Evolutionary conservation across 306 rosid species (phyloP), one percentile per base, ranked within the genome.

Genomic region (Quercus dentata): DNA sequence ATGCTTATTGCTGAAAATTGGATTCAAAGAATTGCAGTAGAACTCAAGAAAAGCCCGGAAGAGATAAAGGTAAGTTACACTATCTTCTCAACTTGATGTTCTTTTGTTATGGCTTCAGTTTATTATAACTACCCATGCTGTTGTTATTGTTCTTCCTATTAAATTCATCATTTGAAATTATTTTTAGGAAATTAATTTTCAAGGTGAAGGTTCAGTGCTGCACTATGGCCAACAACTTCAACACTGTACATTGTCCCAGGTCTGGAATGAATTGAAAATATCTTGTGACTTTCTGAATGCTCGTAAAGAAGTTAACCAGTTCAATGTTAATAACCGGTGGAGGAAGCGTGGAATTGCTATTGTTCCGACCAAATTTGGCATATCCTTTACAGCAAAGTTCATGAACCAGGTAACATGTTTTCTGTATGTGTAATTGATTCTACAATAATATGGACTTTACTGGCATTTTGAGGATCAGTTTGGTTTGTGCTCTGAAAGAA

Each of bases 291-390:
- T 90, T 82, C 78, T 21, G 5, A 92, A 92, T 81, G 89, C 89
- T 64, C 89, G 87, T 20, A 73, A 85, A 56, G 94, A 94, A 83
- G 97, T 94, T 55, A 88, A 84, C 68, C 83, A 54, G 31, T 94
- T 90, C 78, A 94, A 92, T 83, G 62, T 69, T 76, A 86, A 84
- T 21, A 92, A 92, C 70, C 90, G 97, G 76, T 92, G 99, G 97
- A 84, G 78, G 83, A 94, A 94, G 92, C 97, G 96, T 78, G 99
- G 99, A 65, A 78, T 92, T 83, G 90, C 97, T 49, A 89, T 94
- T 89, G 81, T 95, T 84, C 98, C 99, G 63, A 95, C 92, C 64
- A 95, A 95, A 82, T 92, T 95, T 75, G 99, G 99, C 83, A 95
- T 92, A 80, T 90, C 99, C 71, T 95, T 95, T 85, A 90, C 97